These are phyloP conservation scores for Talaromyces liani DNA, from an alignment of 495 filamentous ascomycete species.

Conservation along the genomic window DNA sequence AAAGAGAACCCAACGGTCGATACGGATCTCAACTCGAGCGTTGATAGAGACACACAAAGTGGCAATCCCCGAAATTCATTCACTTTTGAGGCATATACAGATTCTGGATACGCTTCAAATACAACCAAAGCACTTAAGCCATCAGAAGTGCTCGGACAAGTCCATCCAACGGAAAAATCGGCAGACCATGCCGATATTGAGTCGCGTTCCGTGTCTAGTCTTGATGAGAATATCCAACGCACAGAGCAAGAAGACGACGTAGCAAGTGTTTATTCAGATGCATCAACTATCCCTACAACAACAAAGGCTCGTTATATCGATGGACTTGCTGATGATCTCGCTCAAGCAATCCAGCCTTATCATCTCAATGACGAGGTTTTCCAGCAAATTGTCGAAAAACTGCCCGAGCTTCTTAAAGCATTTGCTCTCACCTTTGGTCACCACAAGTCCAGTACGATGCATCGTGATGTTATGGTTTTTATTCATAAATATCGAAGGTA, in stretches of 20 bases:
- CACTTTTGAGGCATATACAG: not conserved
- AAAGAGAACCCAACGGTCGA: not conserved
- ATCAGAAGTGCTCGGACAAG: not conserved
- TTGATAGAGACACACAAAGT: not conserved
- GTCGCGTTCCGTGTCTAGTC: not conserved
- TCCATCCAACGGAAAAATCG: no score
- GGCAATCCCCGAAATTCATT: not conserved
- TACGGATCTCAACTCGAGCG: not conserved
- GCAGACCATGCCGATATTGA: not conserved
- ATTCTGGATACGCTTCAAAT: not conserved
- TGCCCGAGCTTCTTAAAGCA: not conserved
- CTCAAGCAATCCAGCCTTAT: not conserved
- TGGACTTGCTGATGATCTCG: not conserved
- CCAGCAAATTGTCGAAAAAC: not conserved
- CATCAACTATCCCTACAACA: not conserved
- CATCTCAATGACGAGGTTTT: not conserved
- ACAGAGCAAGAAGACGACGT: not conserved
- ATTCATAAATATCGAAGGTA: not conserved
- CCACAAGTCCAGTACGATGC: not conserved
- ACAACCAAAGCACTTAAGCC: not conserved
- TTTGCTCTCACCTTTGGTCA: not conserved
- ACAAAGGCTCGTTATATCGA: not conserved
- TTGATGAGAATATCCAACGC: not conserved
- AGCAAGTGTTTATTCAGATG: not conserved
- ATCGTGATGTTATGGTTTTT: not conserved